Percentiles rank a stretch among this genome's conserved stretches.
phyloP scores from a whole-genome alignment of 2,329 filamentous ascomycete genomes.

The Thyridium curvatum region DNA sequence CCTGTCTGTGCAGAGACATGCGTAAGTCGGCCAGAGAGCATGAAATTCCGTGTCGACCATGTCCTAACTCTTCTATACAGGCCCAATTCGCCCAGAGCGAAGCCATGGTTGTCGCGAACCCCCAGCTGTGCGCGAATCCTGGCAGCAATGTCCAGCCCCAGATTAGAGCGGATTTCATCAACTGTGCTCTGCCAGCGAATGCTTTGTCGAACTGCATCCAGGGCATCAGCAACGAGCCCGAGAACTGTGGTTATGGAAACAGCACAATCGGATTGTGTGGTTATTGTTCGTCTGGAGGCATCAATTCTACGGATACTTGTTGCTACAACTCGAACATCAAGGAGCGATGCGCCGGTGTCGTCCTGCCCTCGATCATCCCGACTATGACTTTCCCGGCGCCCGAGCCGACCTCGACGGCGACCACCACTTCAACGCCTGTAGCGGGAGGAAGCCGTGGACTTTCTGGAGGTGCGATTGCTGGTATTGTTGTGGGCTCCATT shows the following conservation, averaged over 20 bases:
- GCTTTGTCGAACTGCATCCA: slow-evolving; percentile 73
- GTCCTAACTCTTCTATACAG: slow-evolving; percentile 29
- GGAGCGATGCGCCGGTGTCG: slow-evolving; percentile 66
- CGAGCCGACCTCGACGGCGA: slow-evolving; percentile 38
- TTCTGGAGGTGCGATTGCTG: slow-evolving; percentile 83
- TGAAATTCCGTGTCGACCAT: not conserved
- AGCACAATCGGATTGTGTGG: slow-evolving; percentile 73
- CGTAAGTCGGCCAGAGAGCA: slow-evolving; percentile 43
- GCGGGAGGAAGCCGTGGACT: slow-evolving; percentile 35
- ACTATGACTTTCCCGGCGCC: slow-evolving; percentile 55
- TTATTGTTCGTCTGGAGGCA: slow-evolving; percentile 76
- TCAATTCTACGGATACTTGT: slow-evolving; percentile 92
- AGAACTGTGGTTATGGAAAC: slow-evolving; percentile 78
- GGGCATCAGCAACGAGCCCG: slow-evolving; percentile 72
- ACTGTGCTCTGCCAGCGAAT: slow-evolving; percentile 76
- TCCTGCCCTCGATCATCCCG: slow-evolving; percentile 68
- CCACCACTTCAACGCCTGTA: slow-evolving; percentile 26
- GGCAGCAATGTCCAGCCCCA: slow-evolving; percentile 61
- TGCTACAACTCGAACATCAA: slow-evolving; percentile 79
- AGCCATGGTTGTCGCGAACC: slow-evolving; percentile 72
- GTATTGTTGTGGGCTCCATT: slow-evolving; percentile 78
- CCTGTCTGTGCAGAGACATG: slow-evolving; percentile 89
- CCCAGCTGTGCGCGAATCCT: slow-evolving; percentile 63
- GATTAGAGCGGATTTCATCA: slow-evolving; percentile 87
- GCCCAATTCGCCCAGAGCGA: slow-evolving; percentile 85